Base-by-base conservation (phyloP, 805 yeast species). In the Metschnikowia noctiluminum region DNA sequence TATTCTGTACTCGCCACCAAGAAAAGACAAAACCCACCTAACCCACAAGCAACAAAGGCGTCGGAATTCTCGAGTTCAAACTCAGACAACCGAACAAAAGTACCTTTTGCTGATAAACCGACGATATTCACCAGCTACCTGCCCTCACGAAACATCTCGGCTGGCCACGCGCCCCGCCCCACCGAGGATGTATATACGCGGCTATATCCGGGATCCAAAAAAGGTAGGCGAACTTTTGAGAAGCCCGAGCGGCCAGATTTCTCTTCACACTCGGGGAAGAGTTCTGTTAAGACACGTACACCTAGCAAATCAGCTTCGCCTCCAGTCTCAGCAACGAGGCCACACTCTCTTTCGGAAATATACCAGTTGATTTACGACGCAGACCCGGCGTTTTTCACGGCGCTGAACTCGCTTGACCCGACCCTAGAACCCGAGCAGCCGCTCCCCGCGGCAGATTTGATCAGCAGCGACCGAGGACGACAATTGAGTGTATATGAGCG, bases 401-500 rank as follows among this genome's bases (percentile, higher is more conserved):
- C 50, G 16, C 35, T 42, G 8, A 44, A 42, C 42, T 42, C 50
- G 3, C 41, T 45, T 8, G 46, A 46, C 16, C 40, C 21, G 37
- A n/a, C 44, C 9, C 48, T 54, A 7, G 40, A 26, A 13, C 43
- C 45, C 6, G 48, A 45, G 31, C 15, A 27, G 6, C 42, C 56
- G 6, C 27, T 42, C 7, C 15, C 46, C 7, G 46, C 56, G 7
- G 42, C 50, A 7, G 45, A 45, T 11, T 15, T 52, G 15, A 14
- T 52, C 13, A 32, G 31, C 31, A 28, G 47, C 16, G 38, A n/a
- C 11, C 27, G 35, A 13, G 53, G 47, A 8, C 34, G 35, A 9
- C 35, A 40, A n/a, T 52, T 85, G 30, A 80, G 74, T 40, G 64
- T 77, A 6, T 82, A 80, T 54, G 90, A 85, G 60, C 71, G 76